These are phyloP conservation scores for Juglanconis juglandina DNA, from an alignment of 2,329 filamentous ascomycete genomes.

Conservation along the genomic window DNA sequence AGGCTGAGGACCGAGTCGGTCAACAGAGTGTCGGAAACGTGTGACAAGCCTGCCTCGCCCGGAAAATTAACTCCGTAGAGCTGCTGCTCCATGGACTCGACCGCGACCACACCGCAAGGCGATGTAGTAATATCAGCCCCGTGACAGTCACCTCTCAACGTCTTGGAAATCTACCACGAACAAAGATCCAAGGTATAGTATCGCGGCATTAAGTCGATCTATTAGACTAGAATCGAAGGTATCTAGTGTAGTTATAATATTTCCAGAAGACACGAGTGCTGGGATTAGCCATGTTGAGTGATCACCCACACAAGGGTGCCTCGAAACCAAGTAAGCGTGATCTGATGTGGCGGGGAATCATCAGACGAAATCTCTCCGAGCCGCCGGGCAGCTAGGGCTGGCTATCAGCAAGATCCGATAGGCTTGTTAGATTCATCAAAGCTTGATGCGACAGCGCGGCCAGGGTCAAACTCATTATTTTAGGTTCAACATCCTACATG, in stretches of 20 bases:
- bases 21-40: neutral
- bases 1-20: neutral
- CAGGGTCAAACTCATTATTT: neutral
- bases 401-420: conserved; percentile 10
- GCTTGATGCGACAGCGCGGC: too few species aligned
- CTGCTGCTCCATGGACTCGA: too few species aligned
- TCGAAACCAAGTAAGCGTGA: conserved; percentile 5
- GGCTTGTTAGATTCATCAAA: conserved; percentile 5
- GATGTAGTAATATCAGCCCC: too few species aligned
- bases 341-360: neutral
- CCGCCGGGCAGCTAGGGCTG: too few species aligned
- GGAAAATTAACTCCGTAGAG: too few species aligned
- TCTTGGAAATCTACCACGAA: too few species aligned
- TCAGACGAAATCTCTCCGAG: neutral
- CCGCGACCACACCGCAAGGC: too few species aligned
- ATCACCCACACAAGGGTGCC: neutral
- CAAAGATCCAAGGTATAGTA: too few species aligned
- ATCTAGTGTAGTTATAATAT: neutral
- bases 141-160: too few species aligned
- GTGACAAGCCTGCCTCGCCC: too few species aligned
- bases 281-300: neutral
- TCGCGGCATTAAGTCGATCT: too few species aligned
- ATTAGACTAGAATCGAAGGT: too few species aligned
- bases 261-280: neutral
- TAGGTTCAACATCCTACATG: neutral